Evolutionary conservation across 306 rosid genomes (phyloP).

Genomic region (Clitoria ternatea): DNA sequence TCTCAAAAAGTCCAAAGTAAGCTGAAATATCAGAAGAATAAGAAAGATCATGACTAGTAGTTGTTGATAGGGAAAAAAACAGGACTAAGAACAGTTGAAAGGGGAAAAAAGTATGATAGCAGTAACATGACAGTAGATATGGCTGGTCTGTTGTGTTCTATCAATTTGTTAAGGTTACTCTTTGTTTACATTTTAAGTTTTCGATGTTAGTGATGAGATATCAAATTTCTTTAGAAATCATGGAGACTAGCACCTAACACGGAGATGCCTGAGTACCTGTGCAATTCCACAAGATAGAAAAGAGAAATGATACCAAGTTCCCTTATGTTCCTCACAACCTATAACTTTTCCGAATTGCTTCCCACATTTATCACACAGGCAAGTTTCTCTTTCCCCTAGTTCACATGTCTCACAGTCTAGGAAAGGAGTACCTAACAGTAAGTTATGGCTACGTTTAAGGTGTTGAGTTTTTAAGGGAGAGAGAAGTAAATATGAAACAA

Average conservation of each 20-base stretch:
- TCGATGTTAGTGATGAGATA: too few relatives aligned
- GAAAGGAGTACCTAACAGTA: background rate
- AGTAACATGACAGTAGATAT: too few relatives aligned
- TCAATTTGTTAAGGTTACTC: background rate
- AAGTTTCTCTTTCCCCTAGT: background rate
- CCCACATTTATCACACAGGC: background rate
- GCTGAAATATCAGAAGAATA: slow-evolving; percentile 39
- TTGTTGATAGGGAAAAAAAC: background rate
- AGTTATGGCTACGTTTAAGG: background rate
- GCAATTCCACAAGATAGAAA: background rate
- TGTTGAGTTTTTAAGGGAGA: background rate
- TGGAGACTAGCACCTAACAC: too few relatives aligned
- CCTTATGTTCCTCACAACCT: background rate
- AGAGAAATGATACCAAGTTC: background rate
- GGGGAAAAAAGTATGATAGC: background rate
- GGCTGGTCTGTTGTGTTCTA: background rate
- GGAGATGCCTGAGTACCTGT: too few relatives aligned
- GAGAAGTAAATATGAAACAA: background rate
- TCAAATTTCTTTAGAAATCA: too few relatives aligned
- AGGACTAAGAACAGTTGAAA: too few relatives aligned
- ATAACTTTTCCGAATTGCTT: background rate
- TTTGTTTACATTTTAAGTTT: too few relatives aligned
- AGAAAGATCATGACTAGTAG: background rate
- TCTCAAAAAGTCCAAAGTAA: slow-evolving; percentile 57
- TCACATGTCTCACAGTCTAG: background rate